A percentile compares a stretch with the other conserved stretches of the same genome.
Conservation (phyloP, 495 filamentous ascomycete species). For the Xylaria acuta region DNA sequence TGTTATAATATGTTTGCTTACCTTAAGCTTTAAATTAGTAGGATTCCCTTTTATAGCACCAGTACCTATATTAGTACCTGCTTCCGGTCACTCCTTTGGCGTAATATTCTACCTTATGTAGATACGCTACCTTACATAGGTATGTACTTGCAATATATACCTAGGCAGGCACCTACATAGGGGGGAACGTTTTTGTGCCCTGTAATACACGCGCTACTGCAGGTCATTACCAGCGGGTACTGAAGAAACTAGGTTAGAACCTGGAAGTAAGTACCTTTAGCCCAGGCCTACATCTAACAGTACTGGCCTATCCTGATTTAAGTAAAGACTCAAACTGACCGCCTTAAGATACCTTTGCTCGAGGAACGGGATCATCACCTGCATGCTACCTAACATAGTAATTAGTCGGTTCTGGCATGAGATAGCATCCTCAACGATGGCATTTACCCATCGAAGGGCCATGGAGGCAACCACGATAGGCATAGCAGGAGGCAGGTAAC, state of each 20-base stretch:
- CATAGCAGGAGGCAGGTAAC: neutral
- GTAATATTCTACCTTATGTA: neutral
- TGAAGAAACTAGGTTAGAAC: neutral
- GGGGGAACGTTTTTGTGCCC: neutral
- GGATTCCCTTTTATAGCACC: slow-evolving; percentile 1
- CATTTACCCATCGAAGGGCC: neutral
- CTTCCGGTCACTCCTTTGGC: neutral
- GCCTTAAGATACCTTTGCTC: slow-evolving; percentile 7
- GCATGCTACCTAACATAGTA: neutral
- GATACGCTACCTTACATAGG: too few relatives aligned
- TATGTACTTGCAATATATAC: too few relatives aligned
- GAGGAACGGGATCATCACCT: slow-evolving; percentile 11
- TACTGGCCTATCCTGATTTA: neutral
- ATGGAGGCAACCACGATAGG: neutral
- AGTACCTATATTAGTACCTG: slow-evolving; percentile 2
- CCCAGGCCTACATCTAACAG: slow-evolving; percentile 5
- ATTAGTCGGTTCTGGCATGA: neutral
- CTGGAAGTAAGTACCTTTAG: neutral
- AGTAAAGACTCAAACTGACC: slow-evolving; percentile 23
- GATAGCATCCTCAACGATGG: neutral
- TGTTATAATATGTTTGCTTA: too few relatives aligned
- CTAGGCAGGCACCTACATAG: neutral
- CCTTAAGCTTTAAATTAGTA: neutral
- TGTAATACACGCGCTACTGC: slow-evolving; percentile 25
- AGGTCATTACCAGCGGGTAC: slow-evolving; percentile 24